Evolutionary conservation across 257 asterid species (phyloP), one percentile per base, ranked within the genome.

Genomic region (Scutellaria galericulata): DNA sequence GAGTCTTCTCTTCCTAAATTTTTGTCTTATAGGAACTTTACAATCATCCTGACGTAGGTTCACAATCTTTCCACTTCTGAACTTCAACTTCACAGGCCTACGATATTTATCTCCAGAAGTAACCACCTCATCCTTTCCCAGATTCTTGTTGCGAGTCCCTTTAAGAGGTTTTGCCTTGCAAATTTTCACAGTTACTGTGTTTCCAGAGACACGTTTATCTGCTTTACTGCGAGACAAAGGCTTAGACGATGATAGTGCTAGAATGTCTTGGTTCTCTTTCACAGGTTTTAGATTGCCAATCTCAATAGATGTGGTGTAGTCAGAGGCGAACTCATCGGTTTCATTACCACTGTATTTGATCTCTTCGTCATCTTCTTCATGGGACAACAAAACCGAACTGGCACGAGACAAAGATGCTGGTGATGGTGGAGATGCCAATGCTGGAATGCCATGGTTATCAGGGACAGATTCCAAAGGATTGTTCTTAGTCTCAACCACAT

Each of bases 11-110:
- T 71, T 37, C 68, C 70, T 74, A 31, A 75, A 75, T 61, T 14
- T 75, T 51, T 59, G 78, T n/a, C 82, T 72, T 14, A 35, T 73
- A n/a, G 80, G 80, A 54, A 24, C 37, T 46, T 54, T 78, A n/a
- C 48, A 47, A 9, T 71, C 50, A 10, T 74, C 81, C 9, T 79
- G n/a, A 14, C 51, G 80, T 31, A 56, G 78, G 31, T 80, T 78
- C 24, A 78, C 63, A 9, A 78, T 60, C 15, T 67, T 88, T 42
- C 88, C 88, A 9, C 76, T 77, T 69, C 70, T 72, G 85, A 88
- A 88, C 78, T 82, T 86, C 12, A 86, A 64, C 79, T 84, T 82
- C 61, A 79, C 64, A 2, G 87, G 82, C 15, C 42, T 47, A 56
- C 66, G 7, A 39, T 82, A 47, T 59, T 71, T 72, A 55, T 79